phyloP scores from a whole-genome alignment of 208 protist species.

The Trypanosoma avium region DNA sequence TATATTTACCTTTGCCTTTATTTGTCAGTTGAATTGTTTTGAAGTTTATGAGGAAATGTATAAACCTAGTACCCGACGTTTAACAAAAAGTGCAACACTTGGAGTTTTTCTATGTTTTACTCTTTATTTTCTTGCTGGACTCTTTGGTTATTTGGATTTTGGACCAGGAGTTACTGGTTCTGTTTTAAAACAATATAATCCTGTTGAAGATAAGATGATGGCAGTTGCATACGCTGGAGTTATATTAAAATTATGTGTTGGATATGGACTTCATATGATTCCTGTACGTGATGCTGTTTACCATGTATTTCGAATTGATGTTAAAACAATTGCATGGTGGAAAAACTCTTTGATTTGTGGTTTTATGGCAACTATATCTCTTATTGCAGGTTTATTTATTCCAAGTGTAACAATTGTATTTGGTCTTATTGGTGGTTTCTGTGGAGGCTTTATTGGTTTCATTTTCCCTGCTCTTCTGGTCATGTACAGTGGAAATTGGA shows the following conservation, averaged over 20 bases:
- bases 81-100: constrained; percentile 37
- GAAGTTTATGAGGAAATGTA: constrained; percentile 54
- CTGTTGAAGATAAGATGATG: constrained; percentile 51
- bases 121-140: constrained; percentile 51
- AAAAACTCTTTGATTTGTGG: constrained; percentile 41
- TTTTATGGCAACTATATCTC: constrained; percentile 29
- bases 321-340: constrained; percentile 50
- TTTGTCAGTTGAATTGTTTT: constrained; percentile 57
- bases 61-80: constrained; percentile 28
- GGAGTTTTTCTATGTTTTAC: constrained; percentile 54
- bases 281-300: constrained; percentile 66
- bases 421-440: constrained; percentile 52
- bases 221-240: constrained; percentile 53
- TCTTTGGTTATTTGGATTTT: constrained; percentile 82
- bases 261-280: constrained; percentile 63
- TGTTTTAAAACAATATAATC: constrained; percentile 61
- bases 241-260: constrained; percentile 63
- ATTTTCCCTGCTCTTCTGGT: constrained; percentile 63
- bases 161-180: constrained; percentile 37
- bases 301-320: constrained; percentile 44
- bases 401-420: constrained; percentile 75
- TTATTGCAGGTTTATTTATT: constrained; percentile 61
- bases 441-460: constrained; percentile 59
- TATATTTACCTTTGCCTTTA: constrained; percentile 65
- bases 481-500: constrained; percentile 56